Conservation (phyloP, 2,329 filamentous ascomycete genomes). For the Lecanicillium sp. region DNA sequence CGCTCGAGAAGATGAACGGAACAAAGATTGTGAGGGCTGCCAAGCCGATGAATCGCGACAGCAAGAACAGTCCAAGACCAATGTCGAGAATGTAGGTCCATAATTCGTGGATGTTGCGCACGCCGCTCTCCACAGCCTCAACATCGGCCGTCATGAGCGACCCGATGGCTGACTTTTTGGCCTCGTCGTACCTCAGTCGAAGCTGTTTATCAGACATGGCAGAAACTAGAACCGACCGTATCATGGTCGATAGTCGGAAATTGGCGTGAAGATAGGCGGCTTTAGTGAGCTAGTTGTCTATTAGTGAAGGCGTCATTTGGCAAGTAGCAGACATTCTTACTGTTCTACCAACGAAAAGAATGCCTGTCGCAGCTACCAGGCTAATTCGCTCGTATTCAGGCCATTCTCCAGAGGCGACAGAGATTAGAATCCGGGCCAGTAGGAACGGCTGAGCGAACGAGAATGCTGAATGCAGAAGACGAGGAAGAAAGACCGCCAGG, state of each 20-base stretch:
- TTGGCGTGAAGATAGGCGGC: neutral
- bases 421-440: neutral
- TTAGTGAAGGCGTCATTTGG: too few species aligned
- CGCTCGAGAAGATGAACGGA: neutral
- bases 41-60: neutral
- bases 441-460: neutral
- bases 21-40: neutral
- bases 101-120: neutral
- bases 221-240: neutral
- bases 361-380: neutral
- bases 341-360: neutral
- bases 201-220: neutral
- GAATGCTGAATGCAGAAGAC: neutral
- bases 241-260: neutral
- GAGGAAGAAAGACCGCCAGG: neutral
- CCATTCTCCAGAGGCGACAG: neutral
- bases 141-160: neutral
- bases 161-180: neutral
- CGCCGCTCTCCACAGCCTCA: neutral
- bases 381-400: neutral
- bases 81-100: neutral
- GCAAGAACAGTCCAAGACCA: neutral
- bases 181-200: neutral
- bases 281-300: neutral
- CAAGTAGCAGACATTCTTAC: too few species aligned